Evolutionary conservation across 2,329 filamentous ascomycete genomes (phyloP), one percentile per base, ranked within the genome.

Genomic region (Fusarium sp.): DNA sequence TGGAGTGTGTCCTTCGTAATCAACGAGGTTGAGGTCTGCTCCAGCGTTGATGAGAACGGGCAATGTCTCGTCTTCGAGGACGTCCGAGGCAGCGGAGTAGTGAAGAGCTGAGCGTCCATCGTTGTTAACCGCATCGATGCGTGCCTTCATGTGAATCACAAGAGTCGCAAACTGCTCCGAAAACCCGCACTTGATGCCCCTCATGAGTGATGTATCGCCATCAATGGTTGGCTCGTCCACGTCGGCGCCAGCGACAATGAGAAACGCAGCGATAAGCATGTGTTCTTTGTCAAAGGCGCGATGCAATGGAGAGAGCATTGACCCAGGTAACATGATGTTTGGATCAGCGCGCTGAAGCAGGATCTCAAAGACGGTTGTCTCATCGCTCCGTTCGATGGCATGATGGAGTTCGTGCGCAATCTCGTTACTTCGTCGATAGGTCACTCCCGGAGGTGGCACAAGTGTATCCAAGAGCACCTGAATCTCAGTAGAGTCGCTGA

Each of bases 121-220:
- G 8, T 79, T 77, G 33, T 79, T 77, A 5, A 79, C 68, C 5
- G 76, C 70, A 57, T 79, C 65, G 35, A 79, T 40, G 18, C 74
- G 75, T 11, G 76, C 76, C 22, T 68, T 73, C 57, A 78, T 69
- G 33, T 79, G 75, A 11, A 79, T 29, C 13, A 77, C 68, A 7
- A 79, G 76, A 5, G 66, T 77, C 16, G 77, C 77, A 66, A 79
- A 79, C 27, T 79, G 77, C 42, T 79, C 77, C 16, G 77, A 79
- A 66, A 79, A 79, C 3, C 77, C 68, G 42, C 77, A 78, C 40
- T 75, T 78, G 65, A 79, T 79, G 11, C 77, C 76, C 66, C 77
- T 76, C 65, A 79, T 79, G 6, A 79, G 58, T 6, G 77, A 74
- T 10, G 77, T 79, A 42, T 79, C 71, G 6, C 77, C 77, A 20